phyloP scores from a whole-genome alignment of 768 basidiomycete species.

The Chalciporus chontae region DNA sequence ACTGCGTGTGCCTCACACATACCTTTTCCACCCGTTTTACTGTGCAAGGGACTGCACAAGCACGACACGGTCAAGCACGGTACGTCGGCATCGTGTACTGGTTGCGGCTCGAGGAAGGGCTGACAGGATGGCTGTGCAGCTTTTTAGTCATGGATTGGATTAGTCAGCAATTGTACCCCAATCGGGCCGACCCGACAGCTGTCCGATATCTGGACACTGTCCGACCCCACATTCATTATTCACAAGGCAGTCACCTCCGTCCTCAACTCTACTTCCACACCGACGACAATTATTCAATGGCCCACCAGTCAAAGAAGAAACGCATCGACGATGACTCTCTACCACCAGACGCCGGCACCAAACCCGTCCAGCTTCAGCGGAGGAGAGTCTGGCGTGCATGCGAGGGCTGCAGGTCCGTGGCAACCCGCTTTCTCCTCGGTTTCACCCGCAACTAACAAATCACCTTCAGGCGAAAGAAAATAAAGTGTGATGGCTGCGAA shows the following conservation, averaged over 20 bases:
- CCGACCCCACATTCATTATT: conserved; percentile 20
- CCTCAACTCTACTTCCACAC: conserved; percentile 28
- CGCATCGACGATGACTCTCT: conserved; percentile 54
- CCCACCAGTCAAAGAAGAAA: conserved; percentile 74
- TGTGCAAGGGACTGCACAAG: conserved; percentile 1
- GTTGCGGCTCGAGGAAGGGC: conserved; percentile 18
- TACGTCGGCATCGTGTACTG: conserved; percentile 18
- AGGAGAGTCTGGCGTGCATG: conserved; percentile 85
- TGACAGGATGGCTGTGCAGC: conserved; percentile 26
- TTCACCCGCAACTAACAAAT: conserved; percentile 15
- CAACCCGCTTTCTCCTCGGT: conserved; percentile 1
- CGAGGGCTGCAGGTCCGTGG: conserved; percentile 77
- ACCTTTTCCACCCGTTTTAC: conserved; percentile 14
- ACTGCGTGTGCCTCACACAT: conserved; percentile 21
- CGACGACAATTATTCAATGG: conserved; percentile 46
- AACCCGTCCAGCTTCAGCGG: conserved; percentile 76
- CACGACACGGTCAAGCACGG: conserved; percentile 6
- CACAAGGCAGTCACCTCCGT: conserved; percentile 15
- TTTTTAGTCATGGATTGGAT: conserved; percentile 25
- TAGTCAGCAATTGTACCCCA: conserved; percentile 30
- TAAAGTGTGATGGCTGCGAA: conserved; percentile 88
- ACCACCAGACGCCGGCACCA: conserved; percentile 53
- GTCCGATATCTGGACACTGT: conserved; percentile 31
- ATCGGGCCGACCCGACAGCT: conserved; percentile 35
- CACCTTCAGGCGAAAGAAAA: conserved; percentile 75